A percentile compares a stretch with the other conserved stretches of the same genome.
Evolutionary conservation across 2,329 filamentous ascomycete genomes (phyloP).

Genomic region (Sporothrix variecibatus): DNA sequence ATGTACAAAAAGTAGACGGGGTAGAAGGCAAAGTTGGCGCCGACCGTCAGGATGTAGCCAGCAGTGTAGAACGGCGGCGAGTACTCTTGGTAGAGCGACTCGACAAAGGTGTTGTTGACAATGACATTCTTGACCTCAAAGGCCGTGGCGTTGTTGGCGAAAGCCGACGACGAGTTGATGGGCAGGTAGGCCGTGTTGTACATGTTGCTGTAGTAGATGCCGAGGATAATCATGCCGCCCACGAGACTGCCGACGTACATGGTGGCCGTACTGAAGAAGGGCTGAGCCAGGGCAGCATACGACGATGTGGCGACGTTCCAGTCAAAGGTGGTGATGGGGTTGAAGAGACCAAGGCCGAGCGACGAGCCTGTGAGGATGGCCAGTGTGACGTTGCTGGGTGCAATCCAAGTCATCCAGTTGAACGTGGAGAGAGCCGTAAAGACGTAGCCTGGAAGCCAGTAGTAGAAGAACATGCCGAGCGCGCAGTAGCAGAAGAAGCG

Average conservation of each 20-base stretch:
- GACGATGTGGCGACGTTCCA: conserved; percentile 49
- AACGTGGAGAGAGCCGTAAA: conserved; percentile 48
- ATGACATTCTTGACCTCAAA: conserved; percentile 46
- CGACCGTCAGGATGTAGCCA: conserved; percentile 45
- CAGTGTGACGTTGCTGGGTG: conserved; percentile 47
- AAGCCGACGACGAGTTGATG: conserved; percentile 50
- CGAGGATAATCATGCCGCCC: conserved; percentile 44
- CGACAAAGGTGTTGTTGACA: conserved; percentile 43
- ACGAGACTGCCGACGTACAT: conserved; percentile 40
- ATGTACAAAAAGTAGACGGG: conserved; percentile 48
- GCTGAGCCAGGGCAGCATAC: conserved; percentile 42
- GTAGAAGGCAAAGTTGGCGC: conserved; percentile 49
- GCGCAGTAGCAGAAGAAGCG: conserved; percentile 46
- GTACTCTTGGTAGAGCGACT: conserved; percentile 43
- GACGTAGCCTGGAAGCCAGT: conserved; percentile 51
- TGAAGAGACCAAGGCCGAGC: conserved; percentile 48
- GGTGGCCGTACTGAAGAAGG: conserved; percentile 46
- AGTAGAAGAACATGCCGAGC: conserved; percentile 47
- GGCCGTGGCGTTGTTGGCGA: conserved; percentile 45
- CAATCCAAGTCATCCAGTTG: conserved; percentile 56
- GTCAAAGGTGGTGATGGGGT: conserved; percentile 53
- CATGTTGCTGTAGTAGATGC: conserved; percentile 46
- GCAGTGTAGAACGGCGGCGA: conserved; percentile 49
- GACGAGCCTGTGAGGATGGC: conserved; percentile 46
- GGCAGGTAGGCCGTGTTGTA: conserved; percentile 49